phyloP scores from a whole-genome alignment of 106 monocot genomes.

The Hemerocallis citrina region DNA sequence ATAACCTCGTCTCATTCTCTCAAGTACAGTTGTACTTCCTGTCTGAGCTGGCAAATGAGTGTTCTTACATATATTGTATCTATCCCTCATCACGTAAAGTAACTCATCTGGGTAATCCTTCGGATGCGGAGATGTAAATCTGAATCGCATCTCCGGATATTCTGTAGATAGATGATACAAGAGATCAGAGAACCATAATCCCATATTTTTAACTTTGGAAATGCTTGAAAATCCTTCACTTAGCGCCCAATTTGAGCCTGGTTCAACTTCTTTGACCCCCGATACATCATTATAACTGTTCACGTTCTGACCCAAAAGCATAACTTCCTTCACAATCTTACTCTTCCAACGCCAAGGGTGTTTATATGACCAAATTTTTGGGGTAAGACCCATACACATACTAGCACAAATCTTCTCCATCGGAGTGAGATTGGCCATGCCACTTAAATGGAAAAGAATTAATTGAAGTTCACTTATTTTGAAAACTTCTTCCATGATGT shows the following conservation, averaged over 20 bases:
- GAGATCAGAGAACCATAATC: conserved; percentile 82
- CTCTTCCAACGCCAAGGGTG: no score
- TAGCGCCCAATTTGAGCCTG: conserved; percentile 62
- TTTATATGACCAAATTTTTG: no score
- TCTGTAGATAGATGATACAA: conserved; percentile 62
- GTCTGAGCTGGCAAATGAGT: conserved; percentile 97
- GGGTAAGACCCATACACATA: no score
- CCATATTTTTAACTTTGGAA: conserved; percentile 80
- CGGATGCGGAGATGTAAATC: conserved; percentile 96
- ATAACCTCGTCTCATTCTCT: conserved; percentile 92
- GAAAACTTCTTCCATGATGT: no score
- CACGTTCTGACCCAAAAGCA: conserved; percentile 97
- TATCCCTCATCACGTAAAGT: conserved; percentile 76
- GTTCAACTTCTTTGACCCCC: conserved; percentile 35
- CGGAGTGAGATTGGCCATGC: no score
- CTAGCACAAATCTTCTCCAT: no score
- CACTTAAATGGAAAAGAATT: no score
- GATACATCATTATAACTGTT: conserved; percentile 97
- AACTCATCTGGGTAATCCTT: conserved; percentile 97
- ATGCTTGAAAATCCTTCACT: conserved; percentile 95
- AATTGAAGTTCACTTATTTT: no score
- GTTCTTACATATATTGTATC: conserved; percentile 80
- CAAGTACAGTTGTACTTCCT: conserved; percentile 72
- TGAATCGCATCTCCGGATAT: conserved; percentile 87
- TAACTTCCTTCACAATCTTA: conserved; percentile 90